Evolutionary conservation across 352 stramenopile species (phyloP).

Genomic region (Albugo laibachii): DNA sequence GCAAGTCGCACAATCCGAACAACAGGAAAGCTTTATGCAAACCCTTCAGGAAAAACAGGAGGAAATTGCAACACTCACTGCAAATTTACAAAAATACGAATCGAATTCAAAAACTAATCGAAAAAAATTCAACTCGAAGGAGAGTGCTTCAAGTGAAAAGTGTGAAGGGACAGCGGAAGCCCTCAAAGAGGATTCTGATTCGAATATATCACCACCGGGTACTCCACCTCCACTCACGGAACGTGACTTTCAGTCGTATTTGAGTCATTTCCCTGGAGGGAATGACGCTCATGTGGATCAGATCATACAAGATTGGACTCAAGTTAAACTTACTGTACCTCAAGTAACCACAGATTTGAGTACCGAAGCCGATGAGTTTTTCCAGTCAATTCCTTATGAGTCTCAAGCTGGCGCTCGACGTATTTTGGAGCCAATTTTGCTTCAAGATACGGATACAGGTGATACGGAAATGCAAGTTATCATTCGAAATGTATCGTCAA

Average conservation of each 20-base stretch:
- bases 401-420: constrained; percentile 36
- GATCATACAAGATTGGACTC: constrained; percentile 40
- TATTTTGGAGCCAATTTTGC: constrained; percentile 30
- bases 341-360: constrained; percentile 18
- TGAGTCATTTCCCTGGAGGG: neutral
- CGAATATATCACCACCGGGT: constrained; percentile 42
- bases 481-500: constrained; percentile 23
- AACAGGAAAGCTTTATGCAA: constrained; percentile 41
- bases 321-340: constrained; percentile 32
- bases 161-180: neutral
- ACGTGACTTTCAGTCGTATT: constrained; percentile 17
- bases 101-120: too few species aligned
- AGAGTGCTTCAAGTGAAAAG: constrained; percentile 2
- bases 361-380: constrained; percentile 19
- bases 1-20: constrained; percentile 29
- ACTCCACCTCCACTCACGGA: constrained; percentile 52
- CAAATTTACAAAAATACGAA: too few species aligned
- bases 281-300: constrained; percentile 34
- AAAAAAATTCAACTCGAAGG: constrained; percentile 13
- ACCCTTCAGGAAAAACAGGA: constrained; percentile 59
- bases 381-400: constrained; percentile 17
- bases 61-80: constrained; percentile 21
- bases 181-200: neutral
- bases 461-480: constrained; percentile 52
- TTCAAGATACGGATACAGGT: constrained; percentile 16